Conservation (phyloP, 306 rosid species). For the Pyrus bretschneideri region DNA sequence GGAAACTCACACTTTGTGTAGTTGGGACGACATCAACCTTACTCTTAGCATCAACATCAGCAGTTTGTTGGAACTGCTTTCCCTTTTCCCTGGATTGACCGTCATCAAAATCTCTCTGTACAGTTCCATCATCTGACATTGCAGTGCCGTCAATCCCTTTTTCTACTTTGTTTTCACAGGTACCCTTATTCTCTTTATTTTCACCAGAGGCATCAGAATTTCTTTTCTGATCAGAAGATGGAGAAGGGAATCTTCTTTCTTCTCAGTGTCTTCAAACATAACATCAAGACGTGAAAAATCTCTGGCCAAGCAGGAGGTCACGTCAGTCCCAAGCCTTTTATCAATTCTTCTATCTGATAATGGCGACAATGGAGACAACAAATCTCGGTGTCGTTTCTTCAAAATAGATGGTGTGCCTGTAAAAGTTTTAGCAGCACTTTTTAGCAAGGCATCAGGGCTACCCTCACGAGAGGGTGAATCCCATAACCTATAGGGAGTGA, state of each 20-base stretch:
- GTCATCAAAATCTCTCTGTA: slow-evolving; percentile 25
- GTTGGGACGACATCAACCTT: slow-evolving; percentile 24
- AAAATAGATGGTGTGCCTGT: slow-evolving; percentile 78
- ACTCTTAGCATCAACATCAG: slow-evolving; percentile 23
- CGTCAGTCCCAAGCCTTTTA: slow-evolving; percentile 63
- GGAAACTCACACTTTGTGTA: slow-evolving; percentile 38
- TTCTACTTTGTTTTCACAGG: slow-evolving; percentile 20
- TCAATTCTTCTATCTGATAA: slow-evolving; percentile 71
- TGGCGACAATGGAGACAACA: slow-evolving; percentile 89
- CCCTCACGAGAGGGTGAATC: slow-evolving; percentile 70
- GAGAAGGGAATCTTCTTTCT: slow-evolving; percentile 29
- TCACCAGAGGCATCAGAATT: slow-evolving; percentile 27
- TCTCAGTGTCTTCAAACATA: slow-evolving; percentile 55
- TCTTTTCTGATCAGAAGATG: slow-evolving; percentile 33
- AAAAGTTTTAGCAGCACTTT: slow-evolving; percentile 89
- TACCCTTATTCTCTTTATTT: slow-evolving; percentile 48
- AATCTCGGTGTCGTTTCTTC: slow-evolving; percentile 79
- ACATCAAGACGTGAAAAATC: slow-evolving; percentile 81
- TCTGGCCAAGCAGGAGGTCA: slow-evolving; percentile 53
- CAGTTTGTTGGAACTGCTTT: slow-evolving; percentile 20
- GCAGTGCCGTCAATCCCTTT: slow-evolving; percentile 23
- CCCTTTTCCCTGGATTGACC: slow-evolving; percentile 30
- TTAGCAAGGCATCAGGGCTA: slow-evolving; percentile 80
- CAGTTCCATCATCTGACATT: slow-evolving; percentile 19
- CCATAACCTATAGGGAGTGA: slow-evolving; percentile 87